These are phyloP conservation scores for Penicillium sp. DNA, from an alignment of 2,329 filamentous ascomycete genomes.

Conservation along the genomic window DNA sequence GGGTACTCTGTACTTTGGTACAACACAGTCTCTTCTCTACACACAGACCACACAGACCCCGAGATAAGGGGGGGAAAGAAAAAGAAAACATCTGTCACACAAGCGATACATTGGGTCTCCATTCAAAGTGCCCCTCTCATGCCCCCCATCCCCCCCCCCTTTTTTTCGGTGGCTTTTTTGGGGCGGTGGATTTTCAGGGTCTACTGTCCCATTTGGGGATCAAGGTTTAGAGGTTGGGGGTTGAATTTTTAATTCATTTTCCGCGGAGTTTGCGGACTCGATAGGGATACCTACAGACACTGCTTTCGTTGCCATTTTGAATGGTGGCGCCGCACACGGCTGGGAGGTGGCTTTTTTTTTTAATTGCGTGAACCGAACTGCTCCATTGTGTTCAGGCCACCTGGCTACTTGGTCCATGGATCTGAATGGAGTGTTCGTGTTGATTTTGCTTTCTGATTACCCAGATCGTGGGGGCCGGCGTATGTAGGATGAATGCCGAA, in stretches of 20 bases:
- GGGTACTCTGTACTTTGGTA: not conserved
- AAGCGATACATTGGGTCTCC: not conserved
- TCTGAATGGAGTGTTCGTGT: not conserved
- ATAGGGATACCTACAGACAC: not conserved
- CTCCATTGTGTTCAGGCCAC: not conserved
- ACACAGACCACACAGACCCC: constrained; percentile 24
- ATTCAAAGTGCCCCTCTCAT: not conserved
- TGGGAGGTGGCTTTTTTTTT: constrained; percentile 6
- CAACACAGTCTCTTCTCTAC: not conserved
- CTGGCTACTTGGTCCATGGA: constrained; percentile 11
- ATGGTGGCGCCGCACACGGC: constrained; percentile 14
- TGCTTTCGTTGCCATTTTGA: not conserved
- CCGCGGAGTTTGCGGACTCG: not conserved
- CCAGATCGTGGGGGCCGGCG: constrained; percentile 1
- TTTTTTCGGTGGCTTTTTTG: constrained; percentile 3
- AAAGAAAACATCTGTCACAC: not conserved
- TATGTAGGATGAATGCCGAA: not conserved
- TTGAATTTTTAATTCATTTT: constrained; percentile 5
- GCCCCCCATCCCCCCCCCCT: not conserved
- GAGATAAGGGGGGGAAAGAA: constrained; percentile 11
- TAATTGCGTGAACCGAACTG: not conserved
- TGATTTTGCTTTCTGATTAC: not conserved
- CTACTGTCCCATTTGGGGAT: constrained; percentile 12
- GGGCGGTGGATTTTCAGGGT: constrained; percentile 22
- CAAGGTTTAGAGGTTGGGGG: constrained; percentile 15